A percentile compares a stretch with the other conserved stretches of the same genome.
These are phyloP conservation scores for Leonotis leonurus DNA, from an alignment of 257 asterid species.

Conservation along the genomic window DNA sequence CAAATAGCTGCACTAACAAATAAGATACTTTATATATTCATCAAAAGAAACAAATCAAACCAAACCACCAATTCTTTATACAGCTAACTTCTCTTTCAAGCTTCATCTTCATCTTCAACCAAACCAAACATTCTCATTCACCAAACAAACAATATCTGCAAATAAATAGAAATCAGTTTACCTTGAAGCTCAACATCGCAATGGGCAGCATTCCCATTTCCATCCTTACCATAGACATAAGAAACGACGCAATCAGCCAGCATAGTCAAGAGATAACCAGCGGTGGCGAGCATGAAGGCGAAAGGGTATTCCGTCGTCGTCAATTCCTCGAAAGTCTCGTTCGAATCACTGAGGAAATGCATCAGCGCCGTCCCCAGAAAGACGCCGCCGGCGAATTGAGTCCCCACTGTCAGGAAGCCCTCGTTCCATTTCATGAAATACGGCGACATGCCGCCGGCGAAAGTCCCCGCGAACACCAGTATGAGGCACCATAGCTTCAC, in stretches of 20 bases:
- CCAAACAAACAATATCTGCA: not conserved
- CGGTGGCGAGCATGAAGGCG: slow-evolving; percentile 76
- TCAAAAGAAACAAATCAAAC: slow-evolving; percentile 5
- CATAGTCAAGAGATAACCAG: slow-evolving; percentile 78
- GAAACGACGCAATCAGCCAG: slow-evolving; percentile 65
- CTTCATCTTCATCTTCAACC: slow-evolving; percentile 13
- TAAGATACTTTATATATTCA: not conserved
- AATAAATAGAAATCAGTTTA: not conserved
- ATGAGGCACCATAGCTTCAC: slow-evolving; percentile 80
- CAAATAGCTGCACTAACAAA: no score
- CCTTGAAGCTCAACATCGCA: slow-evolving; percentile 47
- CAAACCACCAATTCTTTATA: slow-evolving; percentile 6
- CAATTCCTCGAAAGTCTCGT: slow-evolving; percentile 66
- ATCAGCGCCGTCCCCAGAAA: slow-evolving; percentile 77
- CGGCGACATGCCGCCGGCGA: slow-evolving; percentile 78
- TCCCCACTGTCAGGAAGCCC: slow-evolving; percentile 62
- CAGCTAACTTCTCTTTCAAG: slow-evolving; percentile 9
- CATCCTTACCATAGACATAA: slow-evolving; percentile 43
- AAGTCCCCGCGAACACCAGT: slow-evolving; percentile 64
- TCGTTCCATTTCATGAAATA: slow-evolving; percentile 85
- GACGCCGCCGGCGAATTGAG: slow-evolving; percentile 95
- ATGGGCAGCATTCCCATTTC: not conserved
- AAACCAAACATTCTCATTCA: not conserved
- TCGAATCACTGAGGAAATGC: slow-evolving; percentile 88
- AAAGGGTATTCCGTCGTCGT: slow-evolving; percentile 62